phyloP scores from a whole-genome alignment of 352 stramenopile genomes.

The Phytophthora brassicae region DNA sequence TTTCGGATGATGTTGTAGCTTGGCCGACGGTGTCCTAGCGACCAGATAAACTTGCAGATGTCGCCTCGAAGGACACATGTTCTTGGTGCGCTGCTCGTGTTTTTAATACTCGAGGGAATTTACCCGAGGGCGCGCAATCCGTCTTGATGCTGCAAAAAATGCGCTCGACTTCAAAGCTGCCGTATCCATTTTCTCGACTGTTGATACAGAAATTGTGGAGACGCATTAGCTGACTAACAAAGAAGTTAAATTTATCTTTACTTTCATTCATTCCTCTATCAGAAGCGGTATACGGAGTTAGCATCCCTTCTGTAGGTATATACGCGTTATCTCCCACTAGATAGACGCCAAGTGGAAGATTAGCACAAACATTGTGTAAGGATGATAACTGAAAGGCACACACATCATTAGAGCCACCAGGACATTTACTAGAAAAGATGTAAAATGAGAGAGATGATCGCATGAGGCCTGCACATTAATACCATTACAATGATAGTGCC shows the following conservation, averaged over 20 bases:
- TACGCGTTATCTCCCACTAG: conserved; percentile 7
- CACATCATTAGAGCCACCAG: neutral
- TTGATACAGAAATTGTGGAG: neutral
- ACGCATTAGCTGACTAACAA: neutral
- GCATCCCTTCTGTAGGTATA: conserved; percentile 6
- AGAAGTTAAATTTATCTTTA: conserved; percentile 1
- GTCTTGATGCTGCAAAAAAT: no score
- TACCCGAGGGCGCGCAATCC: neutral
- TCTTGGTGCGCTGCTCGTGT: neutral
- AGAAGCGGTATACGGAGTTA: conserved; percentile 5
- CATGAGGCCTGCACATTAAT: neutral
- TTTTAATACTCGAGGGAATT: neutral
- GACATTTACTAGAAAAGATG: neutral
- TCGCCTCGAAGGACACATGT: neutral
- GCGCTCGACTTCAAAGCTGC: neutral
- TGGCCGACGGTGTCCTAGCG: neutral
- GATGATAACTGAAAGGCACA: neutral
- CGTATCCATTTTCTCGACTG: neutral
- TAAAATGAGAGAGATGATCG: neutral
- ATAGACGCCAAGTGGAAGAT: conserved; percentile 1
- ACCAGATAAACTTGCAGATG: neutral
- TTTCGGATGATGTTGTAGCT: neutral
- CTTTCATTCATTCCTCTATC: neutral
- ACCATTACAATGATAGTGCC: conserved; percentile 1
- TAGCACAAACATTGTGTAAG: neutral